Evolutionary conservation across 75 land plant species (phyloP).

Genomic region (Pinus taeda): DNA sequence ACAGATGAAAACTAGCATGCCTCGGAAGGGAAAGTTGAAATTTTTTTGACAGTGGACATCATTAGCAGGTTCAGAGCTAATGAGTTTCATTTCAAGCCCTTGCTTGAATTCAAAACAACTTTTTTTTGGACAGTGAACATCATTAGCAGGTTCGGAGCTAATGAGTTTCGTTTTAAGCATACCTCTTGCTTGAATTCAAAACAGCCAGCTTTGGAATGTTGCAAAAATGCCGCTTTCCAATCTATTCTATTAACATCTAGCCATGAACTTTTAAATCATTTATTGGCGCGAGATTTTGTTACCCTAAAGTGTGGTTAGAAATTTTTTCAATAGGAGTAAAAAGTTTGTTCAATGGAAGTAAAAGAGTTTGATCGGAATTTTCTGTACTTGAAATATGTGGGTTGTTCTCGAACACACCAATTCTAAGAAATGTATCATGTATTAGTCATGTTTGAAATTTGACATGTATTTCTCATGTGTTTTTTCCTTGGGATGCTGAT

Average conservation of each 20-base stretch:
- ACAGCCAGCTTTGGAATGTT: not conserved
- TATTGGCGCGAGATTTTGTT: not conserved
- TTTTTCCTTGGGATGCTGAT: not conserved
- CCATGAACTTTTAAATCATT: not conserved
- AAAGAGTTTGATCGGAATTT: not conserved
- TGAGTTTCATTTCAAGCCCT: not conserved
- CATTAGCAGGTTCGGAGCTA: not conserved
- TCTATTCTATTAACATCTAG: not conserved
- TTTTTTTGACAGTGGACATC: conserved; percentile 15
- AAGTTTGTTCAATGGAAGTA: not conserved
- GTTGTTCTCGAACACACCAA: not conserved
- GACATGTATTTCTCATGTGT: not conserved
- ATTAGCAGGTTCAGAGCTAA: not conserved
- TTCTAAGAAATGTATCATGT: not conserved
- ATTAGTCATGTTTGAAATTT: not conserved
- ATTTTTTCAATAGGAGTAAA: not conserved
- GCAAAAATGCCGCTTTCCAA: not conserved
- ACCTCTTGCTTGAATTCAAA: not conserved
- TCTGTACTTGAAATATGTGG: not conserved
- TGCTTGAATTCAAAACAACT: not conserved
- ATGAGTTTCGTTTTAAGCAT: not conserved
- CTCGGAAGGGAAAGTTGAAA: conserved; percentile 25
- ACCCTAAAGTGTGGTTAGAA: not conserved
- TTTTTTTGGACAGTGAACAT: not conserved
- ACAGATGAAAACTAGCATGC: conserved; percentile 26